Evolutionary conservation across 805 yeast species (phyloP), one percentile per base, ranked within the genome.

Genomic region (Monosporozyma aerobia): DNA sequence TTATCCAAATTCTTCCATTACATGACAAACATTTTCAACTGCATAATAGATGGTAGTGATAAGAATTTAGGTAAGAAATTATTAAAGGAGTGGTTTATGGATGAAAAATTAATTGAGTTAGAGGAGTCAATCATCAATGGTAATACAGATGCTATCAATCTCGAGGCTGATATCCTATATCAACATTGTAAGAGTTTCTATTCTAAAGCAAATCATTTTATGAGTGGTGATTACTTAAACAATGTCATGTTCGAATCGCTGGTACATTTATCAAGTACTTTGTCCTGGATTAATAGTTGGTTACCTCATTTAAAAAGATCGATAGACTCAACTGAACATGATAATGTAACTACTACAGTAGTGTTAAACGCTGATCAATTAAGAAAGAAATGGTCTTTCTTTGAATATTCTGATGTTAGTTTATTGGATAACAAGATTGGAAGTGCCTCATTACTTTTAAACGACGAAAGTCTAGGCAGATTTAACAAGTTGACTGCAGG

Each of bases 251-350:
- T 82, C 56, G 74, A 75, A 48, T 74, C 77, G 22, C 71, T 82
- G 3, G 71, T 83, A 11, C 69, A 80, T 51, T 69, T 87, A 45
- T 69, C 81, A 19, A 72, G 78, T 13, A 77, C 85, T 3, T 57
- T 83, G 1, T 69, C 73, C 16, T 80, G 89, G 82, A 69, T 82
- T 2, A 64, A 79, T 43, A 59, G 71, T 16, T 83, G 90, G 86
- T 71, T 87, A 45, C 84, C 87, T 0, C 62, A 62, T 5, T 67
- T 82, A 61, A 72, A 78, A 51, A 77, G 78, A 50, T 73, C 72
- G 8, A 64, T 69, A 5, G 57, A 57, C 16, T 14, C 50, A 22
- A 19, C 53, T 16, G 46, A 47, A 14, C 45, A 37, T 19, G 51
- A 57, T 3, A 52, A 51, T 3, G 27, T 11, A 9, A n/a, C 23